phyloP scores from a whole-genome alignment of 352 stramenopile genomes.

The Pythium utonaiense region DNA sequence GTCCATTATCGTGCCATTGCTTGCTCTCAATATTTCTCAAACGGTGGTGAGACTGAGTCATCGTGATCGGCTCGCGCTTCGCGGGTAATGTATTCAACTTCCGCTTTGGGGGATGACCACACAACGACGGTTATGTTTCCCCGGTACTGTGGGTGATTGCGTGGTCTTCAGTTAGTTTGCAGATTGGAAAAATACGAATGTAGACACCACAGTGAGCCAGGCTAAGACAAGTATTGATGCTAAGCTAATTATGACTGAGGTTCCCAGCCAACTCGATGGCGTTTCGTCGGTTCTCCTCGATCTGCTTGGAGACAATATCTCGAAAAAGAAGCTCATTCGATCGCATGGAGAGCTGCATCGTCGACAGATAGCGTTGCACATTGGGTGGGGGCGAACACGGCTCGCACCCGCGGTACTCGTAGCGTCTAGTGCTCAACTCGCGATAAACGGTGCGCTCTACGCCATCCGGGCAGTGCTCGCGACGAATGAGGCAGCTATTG shows the following conservation, averaged over 20 bases:
- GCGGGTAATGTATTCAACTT: too few species aligned
- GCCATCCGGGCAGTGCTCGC: slow-evolving; percentile 4
- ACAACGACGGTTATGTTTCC: too few species aligned
- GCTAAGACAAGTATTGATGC: background rate
- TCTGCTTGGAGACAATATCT: slow-evolving; percentile 2
- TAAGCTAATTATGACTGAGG: background rate
- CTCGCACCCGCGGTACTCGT: slow-evolving; percentile 3
- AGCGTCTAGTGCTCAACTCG: slow-evolving; percentile 7
- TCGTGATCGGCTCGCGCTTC: too few species aligned
- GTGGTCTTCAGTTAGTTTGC: too few species aligned
- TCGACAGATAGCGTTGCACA: slow-evolving; percentile 2
- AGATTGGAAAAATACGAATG: background rate
- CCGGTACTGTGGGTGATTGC: too few species aligned
- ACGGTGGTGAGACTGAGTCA: too few species aligned
- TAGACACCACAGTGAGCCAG: too few species aligned
- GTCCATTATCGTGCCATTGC: too few species aligned
- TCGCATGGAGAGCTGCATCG: slow-evolving; percentile 2
- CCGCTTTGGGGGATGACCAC: too few species aligned
- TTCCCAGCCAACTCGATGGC: background rate
- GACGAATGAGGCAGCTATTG: slow-evolving; percentile 8
- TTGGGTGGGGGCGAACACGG: background rate
- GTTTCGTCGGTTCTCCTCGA: background rate
- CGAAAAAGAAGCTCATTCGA: slow-evolving; percentile 6
- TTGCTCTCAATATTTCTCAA: too few species aligned
- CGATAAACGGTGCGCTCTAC: slow-evolving; percentile 7